phyloP scores from a whole-genome alignment of 2,329 filamentous ascomycete genomes.

The Chrysoporthe austroafricana region DNA sequence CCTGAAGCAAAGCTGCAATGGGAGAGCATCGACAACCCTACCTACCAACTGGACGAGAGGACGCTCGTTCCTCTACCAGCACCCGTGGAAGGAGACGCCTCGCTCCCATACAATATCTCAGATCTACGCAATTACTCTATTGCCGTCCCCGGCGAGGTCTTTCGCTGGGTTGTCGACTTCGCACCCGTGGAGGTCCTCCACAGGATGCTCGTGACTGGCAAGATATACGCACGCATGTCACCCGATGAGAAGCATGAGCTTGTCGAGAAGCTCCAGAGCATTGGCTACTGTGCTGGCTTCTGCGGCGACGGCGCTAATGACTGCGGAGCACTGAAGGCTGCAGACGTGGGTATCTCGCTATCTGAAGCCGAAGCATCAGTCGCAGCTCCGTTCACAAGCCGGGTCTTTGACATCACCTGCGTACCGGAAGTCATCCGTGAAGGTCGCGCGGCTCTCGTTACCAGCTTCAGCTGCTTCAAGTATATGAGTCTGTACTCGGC shows the following conservation, averaged over 20 bases:
- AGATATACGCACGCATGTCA: constrained; percentile 97
- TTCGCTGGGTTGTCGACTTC: constrained; percentile 95
- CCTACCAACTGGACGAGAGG: constrained; percentile 75
- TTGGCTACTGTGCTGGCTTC: constrained; percentile 94
- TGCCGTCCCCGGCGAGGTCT: constrained; percentile 90
- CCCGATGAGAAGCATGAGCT: constrained; percentile 98
- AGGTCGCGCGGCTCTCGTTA: constrained; percentile 92
- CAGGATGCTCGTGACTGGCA: constrained; percentile 85
- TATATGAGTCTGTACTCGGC: constrained; percentile 99
- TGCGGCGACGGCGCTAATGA: constrained; percentile 98
- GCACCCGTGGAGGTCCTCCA: constrained; percentile 79
- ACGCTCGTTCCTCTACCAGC: constrained; percentile 77
- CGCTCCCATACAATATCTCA: constrained; percentile 81
- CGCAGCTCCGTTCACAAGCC: constrained; percentile 95
- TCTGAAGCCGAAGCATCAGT: constrained; percentile 98
- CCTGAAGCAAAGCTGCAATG: constrained; percentile 76
- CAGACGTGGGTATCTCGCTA: constrained; percentile 94
- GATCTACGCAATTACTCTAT: constrained; percentile 85
- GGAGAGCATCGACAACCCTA: constrained; percentile 92
- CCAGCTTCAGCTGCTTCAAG: constrained; percentile 99
- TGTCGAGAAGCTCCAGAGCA: constrained; percentile 93
- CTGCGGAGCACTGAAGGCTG: constrained; percentile 93
- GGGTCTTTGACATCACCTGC: constrained; percentile 94
- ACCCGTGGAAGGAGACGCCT: constrained; percentile 74
- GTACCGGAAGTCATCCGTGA: constrained; percentile 93